Conservation (phyloP, 2,329 filamentous ascomycete species). For the Colletotrichum agaves region DNA sequence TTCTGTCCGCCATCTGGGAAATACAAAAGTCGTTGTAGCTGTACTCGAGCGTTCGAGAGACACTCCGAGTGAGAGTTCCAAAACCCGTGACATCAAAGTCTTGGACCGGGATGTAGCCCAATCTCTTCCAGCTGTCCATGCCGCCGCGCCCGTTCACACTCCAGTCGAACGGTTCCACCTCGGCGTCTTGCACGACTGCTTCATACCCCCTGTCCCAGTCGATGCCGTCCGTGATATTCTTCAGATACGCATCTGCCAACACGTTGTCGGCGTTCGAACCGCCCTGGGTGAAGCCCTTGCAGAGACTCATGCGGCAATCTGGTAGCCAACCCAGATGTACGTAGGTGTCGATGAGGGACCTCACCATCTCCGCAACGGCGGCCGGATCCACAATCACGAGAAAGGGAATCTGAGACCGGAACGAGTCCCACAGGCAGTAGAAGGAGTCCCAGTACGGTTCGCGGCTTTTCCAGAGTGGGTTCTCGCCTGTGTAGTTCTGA, state of each 20-base stretch:
- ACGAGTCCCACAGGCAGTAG: slow-evolving; percentile 82
- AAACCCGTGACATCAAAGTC: slow-evolving; percentile 74
- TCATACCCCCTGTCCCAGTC: slow-evolving; percentile 76
- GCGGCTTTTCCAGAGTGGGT: slow-evolving; percentile 71
- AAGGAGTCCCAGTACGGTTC: slow-evolving; percentile 82
- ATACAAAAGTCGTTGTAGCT: slow-evolving; percentile 82
- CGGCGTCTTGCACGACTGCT: slow-evolving; percentile 78
- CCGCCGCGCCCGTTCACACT: slow-evolving; percentile 76
- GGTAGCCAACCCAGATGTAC: slow-evolving; percentile 76
- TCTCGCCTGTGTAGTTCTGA: slow-evolving; percentile 80
- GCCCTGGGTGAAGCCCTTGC: slow-evolving; percentile 79
- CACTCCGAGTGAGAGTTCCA: slow-evolving; percentile 76
- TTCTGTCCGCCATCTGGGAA: slow-evolving; percentile 66
- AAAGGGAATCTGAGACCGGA: slow-evolving; percentile 75
- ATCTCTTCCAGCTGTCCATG: slow-evolving; percentile 75
- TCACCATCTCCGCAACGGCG: slow-evolving; percentile 73
- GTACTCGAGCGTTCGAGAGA: slow-evolving; percentile 81
- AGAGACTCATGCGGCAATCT: slow-evolving; percentile 81
- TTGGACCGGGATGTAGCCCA: slow-evolving; percentile 77
- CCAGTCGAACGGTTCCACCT: slow-evolving; percentile 77
- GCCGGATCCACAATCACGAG: slow-evolving; percentile 74
- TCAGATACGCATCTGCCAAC: slow-evolving; percentile 74
- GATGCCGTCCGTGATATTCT: slow-evolving; percentile 70
- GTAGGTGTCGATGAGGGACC: slow-evolving; percentile 78
- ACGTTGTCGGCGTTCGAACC: slow-evolving; percentile 80